These are phyloP conservation scores for Magnusiomyces clavatus DNA, from an alignment of 1,139 yeast genomes.

Conservation along the genomic window DNA sequence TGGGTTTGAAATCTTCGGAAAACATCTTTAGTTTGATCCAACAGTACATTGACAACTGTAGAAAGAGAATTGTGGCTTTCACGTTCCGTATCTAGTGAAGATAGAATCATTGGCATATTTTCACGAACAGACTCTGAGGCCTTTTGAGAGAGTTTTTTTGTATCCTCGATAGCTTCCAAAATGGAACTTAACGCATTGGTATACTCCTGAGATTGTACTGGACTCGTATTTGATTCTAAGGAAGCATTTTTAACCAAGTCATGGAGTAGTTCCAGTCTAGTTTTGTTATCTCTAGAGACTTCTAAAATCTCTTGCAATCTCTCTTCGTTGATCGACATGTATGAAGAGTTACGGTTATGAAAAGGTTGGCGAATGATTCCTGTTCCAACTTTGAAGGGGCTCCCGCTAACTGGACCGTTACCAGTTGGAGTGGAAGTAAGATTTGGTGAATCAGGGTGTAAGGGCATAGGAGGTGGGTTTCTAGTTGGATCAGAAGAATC, in stretches of 20 bases:
- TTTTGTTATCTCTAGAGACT: conserved; percentile 24
- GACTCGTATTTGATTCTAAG: neutral
- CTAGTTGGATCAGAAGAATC: conserved; percentile 34
- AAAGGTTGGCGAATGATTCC: conserved; percentile 20
- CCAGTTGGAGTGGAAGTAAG: conserved; percentile 19
- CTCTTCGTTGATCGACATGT: conserved; percentile 27
- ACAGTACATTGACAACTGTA: conserved; percentile 16
- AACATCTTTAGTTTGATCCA: conserved; percentile 19
- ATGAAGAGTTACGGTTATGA: conserved; percentile 23
- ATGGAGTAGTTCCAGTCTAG: conserved; percentile 13
- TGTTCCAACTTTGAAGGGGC: conserved; percentile 17
- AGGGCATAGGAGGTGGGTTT: conserved; percentile 35
- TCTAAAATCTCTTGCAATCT: conserved; percentile 28
- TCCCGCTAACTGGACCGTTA: conserved; percentile 19
- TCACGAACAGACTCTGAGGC: neutral
- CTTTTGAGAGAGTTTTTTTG: neutral
- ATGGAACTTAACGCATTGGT: neutral
- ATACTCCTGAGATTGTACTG: neutral
- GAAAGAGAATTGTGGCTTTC: conserved; percentile 19
- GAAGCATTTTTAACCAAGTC: neutral
- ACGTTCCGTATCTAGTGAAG: conserved; percentile 14
- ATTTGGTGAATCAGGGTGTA: conserved; percentile 29
- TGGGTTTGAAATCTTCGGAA: conserved; percentile 3
- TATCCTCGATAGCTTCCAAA: neutral
- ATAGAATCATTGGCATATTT: neutral